These are phyloP conservation scores for Metschnikowia vanudenii DNA, from an alignment of 805 yeast species.

Conservation along the genomic window DNA sequence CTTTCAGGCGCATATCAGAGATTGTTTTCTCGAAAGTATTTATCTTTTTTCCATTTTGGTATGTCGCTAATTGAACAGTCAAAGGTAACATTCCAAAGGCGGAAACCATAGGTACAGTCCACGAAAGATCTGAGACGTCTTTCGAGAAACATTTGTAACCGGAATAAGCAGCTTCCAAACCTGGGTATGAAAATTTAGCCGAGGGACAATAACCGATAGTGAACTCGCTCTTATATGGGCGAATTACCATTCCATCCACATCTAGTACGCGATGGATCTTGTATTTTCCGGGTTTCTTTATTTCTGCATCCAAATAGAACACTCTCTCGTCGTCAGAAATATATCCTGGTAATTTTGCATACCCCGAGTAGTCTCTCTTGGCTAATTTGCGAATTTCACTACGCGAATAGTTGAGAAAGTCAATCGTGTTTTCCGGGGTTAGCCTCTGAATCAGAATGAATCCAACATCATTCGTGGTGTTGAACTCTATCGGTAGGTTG, in stretches of 20 bases:
- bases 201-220: constrained; percentile 76
- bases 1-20: constrained; percentile 23
- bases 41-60: constrained; percentile 25
- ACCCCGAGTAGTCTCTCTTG: constrained; percentile 32
- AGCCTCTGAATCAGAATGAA: constrained; percentile 62
- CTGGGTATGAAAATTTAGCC: constrained; percentile 51
- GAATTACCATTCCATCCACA: constrained; percentile 54
- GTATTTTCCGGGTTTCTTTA: constrained; percentile 74
- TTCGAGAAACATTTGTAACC: constrained; percentile 54
- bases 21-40: constrained; percentile 27
- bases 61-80: constrained; percentile 26
- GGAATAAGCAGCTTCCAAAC: constrained; percentile 19
- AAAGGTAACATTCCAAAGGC: constrained; percentile 77
- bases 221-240: constrained; percentile 59
- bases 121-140: constrained; percentile 41
- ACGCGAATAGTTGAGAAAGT: constrained; percentile 52
- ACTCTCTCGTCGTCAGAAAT: constrained; percentile 39
- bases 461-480: constrained; percentile 73
- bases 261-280: constrained; percentile 68
- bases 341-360: constrained; percentile 24
- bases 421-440: constrained; percentile 51
- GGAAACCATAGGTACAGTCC: constrained; percentile 46
- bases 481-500: constrained; percentile 70
- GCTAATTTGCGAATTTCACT: constrained; percentile 49
- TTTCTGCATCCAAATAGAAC: constrained; percentile 62